phyloP scores from a whole-genome alignment of 352 stramenopile genomes.

The Globisporangium acanthophoron region DNA sequence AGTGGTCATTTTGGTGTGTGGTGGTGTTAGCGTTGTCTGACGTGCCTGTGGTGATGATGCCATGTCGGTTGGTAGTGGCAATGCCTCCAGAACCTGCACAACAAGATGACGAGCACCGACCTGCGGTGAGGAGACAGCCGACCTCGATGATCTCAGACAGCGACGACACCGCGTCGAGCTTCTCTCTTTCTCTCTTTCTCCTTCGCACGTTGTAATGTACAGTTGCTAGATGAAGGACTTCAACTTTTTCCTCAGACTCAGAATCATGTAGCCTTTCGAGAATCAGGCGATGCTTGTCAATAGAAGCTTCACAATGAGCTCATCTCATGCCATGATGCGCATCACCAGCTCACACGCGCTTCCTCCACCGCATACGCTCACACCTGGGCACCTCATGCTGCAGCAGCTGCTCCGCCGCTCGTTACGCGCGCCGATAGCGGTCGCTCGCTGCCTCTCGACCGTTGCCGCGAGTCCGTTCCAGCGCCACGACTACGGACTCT shows the following conservation, averaged over 20 bases:
- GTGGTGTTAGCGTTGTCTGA: not conserved
- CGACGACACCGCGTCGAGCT: not conserved
- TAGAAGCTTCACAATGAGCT: no score
- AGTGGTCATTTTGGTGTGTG: not conserved
- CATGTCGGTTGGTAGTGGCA: constrained; percentile 23
- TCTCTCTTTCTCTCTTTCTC: not conserved
- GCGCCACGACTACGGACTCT: constrained; percentile 35
- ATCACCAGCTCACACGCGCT: no score
- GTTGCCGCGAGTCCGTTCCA: constrained; percentile 14
- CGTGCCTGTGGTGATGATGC: not conserved
- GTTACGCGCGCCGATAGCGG: not conserved
- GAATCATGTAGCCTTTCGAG: no score
- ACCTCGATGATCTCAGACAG: not conserved
- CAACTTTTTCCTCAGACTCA: no score
- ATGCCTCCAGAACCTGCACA: constrained; percentile 47
- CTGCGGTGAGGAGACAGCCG: constrained; percentile 26
- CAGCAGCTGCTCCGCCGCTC: no score
- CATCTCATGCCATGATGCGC: no score
- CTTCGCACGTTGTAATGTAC: no score
- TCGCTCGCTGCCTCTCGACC: not conserved
- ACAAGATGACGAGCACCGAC: constrained; percentile 43
- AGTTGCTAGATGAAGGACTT: no score
- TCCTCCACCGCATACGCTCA: no score
- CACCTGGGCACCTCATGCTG: not conserved
- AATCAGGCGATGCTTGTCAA: no score